These are phyloP conservation scores for Rhynchosporium secalis DNA, from an alignment of 2,329 filamentous ascomycete genomes.

Conservation along the genomic window DNA sequence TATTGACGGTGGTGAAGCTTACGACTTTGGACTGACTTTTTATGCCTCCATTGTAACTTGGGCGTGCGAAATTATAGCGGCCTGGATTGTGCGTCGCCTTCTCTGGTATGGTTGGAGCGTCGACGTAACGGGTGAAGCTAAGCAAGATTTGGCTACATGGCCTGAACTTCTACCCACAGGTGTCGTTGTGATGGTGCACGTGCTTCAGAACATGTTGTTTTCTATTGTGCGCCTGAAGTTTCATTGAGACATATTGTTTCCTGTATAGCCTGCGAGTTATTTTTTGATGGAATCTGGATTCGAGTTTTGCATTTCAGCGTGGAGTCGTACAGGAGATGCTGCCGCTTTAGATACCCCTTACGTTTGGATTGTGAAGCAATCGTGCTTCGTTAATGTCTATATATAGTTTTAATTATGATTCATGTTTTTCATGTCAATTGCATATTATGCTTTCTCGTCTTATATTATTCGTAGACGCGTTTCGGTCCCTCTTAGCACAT, in stretches of 20 bases:
- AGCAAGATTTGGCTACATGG: conserved; percentile 64
- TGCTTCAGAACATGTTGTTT: conserved; percentile 72
- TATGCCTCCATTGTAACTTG: conserved; percentile 64
- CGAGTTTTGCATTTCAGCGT: conserved; percentile 13
- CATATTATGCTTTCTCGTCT: background rate
- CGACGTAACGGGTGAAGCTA: conserved; percentile 64
- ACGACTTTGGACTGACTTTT: conserved; percentile 64
- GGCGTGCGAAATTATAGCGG: conserved; percentile 65
- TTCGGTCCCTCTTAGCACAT: too few relatives aligned
- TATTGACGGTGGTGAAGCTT: conserved; percentile 43
- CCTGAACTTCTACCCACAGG: conserved; percentile 67
- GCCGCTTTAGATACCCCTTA: conserved; percentile 12
- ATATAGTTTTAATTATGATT: conserved; percentile 9
- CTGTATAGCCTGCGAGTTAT: conserved; percentile 12
- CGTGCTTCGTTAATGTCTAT: background rate
- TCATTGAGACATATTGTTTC: conserved; percentile 27
- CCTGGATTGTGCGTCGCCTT: conserved; percentile 58
- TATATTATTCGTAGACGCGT: too few relatives aligned
- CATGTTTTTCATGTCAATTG: background rate
- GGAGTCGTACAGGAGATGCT: conserved; percentile 7
- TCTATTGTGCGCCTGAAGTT: conserved; percentile 67
- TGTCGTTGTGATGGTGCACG: conserved; percentile 65
- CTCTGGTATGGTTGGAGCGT: conserved; percentile 60
- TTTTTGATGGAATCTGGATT: conserved; percentile 1
- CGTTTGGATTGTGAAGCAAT: conserved; percentile 3